These are phyloP conservation scores for Fusarium verrucosum DNA, from an alignment of 2,329 filamentous ascomycete genomes.

Conservation along the genomic window DNA sequence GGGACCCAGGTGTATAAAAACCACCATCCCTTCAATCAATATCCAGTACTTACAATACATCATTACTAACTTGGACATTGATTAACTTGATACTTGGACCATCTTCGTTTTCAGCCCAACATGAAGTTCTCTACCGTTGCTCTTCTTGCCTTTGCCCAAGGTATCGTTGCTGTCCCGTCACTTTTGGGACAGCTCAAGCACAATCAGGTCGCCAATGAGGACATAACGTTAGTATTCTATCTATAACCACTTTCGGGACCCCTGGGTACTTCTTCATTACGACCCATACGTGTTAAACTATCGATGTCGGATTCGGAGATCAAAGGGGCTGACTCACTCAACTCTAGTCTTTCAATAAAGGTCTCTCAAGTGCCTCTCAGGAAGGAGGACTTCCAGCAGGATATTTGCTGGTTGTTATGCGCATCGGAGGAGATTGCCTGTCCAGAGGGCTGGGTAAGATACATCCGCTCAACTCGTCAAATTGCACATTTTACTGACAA, in stretches of 20 bases:
- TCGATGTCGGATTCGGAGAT: too few species aligned
- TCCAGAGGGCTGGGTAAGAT: not conserved
- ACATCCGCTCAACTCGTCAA: rapidly evolving
- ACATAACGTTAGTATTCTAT: constrained; percentile 16
- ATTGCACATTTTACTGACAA: not conserved
- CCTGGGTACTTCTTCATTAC: too few species aligned
- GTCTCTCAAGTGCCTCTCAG: not conserved
- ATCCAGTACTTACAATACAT: rapidly evolving
- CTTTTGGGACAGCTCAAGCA: not conserved
- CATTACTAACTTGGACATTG: rapidly evolving
- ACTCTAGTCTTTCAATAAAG: constrained; percentile 5
- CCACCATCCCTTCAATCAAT: not conserved
- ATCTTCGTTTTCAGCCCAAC: rapidly evolving
- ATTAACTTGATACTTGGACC: rapidly evolving
- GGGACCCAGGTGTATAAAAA: not conserved
- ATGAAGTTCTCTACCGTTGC: constrained; percentile 8
- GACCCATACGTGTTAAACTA: too few species aligned
- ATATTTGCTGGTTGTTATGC: not conserved
- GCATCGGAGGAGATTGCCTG: rapidly evolving
- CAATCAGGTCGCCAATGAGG: not conserved
- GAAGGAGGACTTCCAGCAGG: rapidly evolving
- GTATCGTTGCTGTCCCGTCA: not conserved
- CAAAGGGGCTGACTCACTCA: not conserved
- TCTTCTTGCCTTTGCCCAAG: not conserved
- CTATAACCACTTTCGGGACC: not conserved